Conservation (phyloP, 2,329 filamentous ascomycete genomes). For the Penicillium janthinellum region DNA sequence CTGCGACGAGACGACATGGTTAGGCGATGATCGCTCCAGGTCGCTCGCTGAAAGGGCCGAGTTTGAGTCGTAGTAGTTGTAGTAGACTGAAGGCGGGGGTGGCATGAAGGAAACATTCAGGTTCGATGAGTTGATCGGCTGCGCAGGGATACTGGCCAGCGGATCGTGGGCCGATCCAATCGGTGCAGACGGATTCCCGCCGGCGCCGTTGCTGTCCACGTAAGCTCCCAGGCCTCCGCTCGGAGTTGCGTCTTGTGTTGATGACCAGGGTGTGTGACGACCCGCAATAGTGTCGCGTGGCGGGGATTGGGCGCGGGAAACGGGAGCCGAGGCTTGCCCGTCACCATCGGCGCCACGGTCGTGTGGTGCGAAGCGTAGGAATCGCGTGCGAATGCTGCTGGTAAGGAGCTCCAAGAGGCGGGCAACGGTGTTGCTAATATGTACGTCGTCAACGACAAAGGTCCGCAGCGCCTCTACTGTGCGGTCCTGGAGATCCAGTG, state of each 20-base stretch:
- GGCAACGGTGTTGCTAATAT: constrained; percentile 64
- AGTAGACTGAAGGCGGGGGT: constrained; percentile 48
- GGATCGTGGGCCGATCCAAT: constrained; percentile 41
- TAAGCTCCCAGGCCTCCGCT: constrained; percentile 27
- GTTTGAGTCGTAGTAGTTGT: constrained; percentile 47
- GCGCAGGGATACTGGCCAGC: constrained; percentile 46
- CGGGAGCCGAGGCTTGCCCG: constrained; percentile 36
- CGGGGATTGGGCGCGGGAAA: constrained; percentile 43
- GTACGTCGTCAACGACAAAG: constrained; percentile 66
- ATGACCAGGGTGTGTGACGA: constrained; percentile 33
- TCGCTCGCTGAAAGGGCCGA: constrained; percentile 36
- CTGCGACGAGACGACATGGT: constrained; percentile 33
- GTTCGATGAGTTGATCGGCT: constrained; percentile 49
- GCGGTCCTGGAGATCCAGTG: constrained; percentile 59
- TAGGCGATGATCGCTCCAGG: constrained; percentile 31
- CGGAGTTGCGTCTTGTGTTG: constrained; percentile 25
- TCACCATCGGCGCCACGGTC: constrained; percentile 49
- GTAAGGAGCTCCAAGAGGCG: constrained; percentile 62
- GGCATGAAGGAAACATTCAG: constrained; percentile 52
- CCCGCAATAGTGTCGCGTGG: constrained; percentile 31
- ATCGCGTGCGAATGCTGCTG: constrained; percentile 58
- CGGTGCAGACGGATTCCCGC: constrained; percentile 18
- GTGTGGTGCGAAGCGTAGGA: constrained; percentile 58
- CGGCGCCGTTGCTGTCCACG: constrained; percentile 29
- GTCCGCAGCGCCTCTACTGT: constrained; percentile 61